These are phyloP conservation scores for Caulochytrium protostelioides DNA, from an alignment of 371 early-diverging fungal genomes.

Conservation along the genomic window DNA sequence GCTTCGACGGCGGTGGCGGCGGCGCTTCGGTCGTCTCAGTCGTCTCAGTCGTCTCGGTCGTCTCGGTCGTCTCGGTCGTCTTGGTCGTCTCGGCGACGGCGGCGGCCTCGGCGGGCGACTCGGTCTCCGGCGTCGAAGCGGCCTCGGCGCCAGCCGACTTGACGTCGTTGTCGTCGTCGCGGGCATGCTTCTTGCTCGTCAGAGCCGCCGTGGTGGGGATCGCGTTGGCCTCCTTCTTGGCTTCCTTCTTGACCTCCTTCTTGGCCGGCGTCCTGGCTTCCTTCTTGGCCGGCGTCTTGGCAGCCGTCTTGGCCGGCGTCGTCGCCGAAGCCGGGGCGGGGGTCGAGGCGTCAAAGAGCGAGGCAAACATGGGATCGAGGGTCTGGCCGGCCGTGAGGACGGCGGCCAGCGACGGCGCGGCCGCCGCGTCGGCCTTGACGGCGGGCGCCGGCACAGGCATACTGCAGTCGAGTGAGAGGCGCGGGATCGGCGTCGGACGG, in stretches of 20 bases:
- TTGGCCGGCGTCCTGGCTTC: neutral
- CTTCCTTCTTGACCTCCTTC: neutral
- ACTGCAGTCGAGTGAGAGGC: too few relatives aligned
- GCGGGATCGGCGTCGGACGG: too few relatives aligned
- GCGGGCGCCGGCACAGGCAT: too few relatives aligned
- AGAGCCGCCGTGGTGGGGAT: too few relatives aligned
- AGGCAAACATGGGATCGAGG: constrained; percentile 1
- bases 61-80: neutral
- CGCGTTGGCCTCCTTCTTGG: constrained; percentile 9
- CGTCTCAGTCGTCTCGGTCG: neutral
- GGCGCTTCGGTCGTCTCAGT: neutral
- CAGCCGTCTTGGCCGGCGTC: neutral
- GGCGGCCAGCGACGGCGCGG: too few relatives aligned
- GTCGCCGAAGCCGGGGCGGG: too few relatives aligned
- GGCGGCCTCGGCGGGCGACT: neutral
- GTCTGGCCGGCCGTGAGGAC: too few relatives aligned
- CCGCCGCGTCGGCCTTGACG: too few relatives aligned
- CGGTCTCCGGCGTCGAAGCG: too few relatives aligned
- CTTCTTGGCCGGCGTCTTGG: neutral
- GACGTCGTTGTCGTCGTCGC: neutral
- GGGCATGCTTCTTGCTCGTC: constrained; percentile 5
- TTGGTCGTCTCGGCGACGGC: neutral
- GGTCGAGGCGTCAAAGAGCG: neutral
- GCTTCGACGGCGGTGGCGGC: neutral
- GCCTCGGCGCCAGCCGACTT: neutral